Conservation (phyloP, 192 early-diverging fungal species). For the Coemansia sp. region DNA sequence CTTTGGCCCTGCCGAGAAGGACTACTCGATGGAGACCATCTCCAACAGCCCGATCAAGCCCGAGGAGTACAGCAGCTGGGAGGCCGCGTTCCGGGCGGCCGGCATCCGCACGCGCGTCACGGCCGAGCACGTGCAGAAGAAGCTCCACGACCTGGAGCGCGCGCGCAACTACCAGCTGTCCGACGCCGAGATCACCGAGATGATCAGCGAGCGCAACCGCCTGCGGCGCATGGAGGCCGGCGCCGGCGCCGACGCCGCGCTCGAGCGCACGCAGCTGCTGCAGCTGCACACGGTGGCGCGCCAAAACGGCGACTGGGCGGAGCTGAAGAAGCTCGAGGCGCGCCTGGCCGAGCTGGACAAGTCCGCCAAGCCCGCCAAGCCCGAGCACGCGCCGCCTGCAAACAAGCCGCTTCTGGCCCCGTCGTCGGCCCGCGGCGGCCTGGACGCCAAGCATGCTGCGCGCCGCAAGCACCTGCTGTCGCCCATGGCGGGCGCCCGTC, state of each 20-base stretch:
- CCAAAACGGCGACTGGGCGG: slow-evolving; percentile 49
- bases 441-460: slow-evolving; percentile 6
- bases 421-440: slow-evolving; percentile 14
- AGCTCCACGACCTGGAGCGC: slow-evolving; percentile 52
- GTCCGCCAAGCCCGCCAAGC: slow-evolving; percentile 5
- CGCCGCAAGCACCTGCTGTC: slow-evolving; percentile 20
- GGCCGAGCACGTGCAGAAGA: slow-evolving; percentile 53
- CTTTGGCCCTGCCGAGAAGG: slow-evolving; percentile 65
- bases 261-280: slow-evolving; percentile 51
- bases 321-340: slow-evolving; percentile 41
- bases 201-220: slow-evolving; percentile 57
- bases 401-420: slow-evolving; percentile 35
- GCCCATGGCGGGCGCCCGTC: slow-evolving; percentile 8
- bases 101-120: slow-evolving; percentile 47
- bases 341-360: slow-evolving; percentile 34
- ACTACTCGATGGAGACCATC: slow-evolving; percentile 71
- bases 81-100: slow-evolving; percentile 51
- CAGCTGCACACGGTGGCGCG: slow-evolving; percentile 53
- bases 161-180: slow-evolving; percentile 61
- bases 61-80: slow-evolving; percentile 59
- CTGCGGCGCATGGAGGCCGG: slow-evolving; percentile 35
- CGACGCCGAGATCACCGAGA: slow-evolving; percentile 59
- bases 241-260: slow-evolving; percentile 30
- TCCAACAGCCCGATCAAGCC: slow-evolving; percentile 67
- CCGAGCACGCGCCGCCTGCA: neutral